phyloP scores from a whole-genome alignment of 306 rosid genomes.

The Heteromeles arbutifolia region DNA sequence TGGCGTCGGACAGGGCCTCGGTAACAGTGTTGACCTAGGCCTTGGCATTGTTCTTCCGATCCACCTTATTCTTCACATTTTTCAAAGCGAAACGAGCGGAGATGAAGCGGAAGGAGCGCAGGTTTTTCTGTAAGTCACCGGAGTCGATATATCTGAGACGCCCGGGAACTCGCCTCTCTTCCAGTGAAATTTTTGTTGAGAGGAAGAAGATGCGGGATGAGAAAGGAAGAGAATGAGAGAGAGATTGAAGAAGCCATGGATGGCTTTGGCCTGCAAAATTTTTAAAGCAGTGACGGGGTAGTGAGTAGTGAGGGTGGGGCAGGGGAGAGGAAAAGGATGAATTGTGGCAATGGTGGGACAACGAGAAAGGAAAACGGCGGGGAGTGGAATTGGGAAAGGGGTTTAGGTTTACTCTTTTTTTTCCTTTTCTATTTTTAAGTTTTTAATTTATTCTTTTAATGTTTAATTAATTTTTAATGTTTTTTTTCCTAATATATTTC shows the following conservation, averaged over 20 bases:
- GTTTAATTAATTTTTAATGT: no score
- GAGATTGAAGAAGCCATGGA: slow-evolving; percentile 34
- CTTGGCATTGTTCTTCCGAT: slow-evolving; percentile 56
- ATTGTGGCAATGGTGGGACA: no score
- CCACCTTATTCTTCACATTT: slow-evolving; percentile 72
- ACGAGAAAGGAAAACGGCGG: no score
- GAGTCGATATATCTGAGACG: slow-evolving; percentile 30
- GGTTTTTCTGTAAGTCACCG: slow-evolving; percentile 27
- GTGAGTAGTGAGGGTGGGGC: background rate
- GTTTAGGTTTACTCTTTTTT: no score
- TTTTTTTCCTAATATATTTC: no score
- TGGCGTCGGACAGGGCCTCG: no score
- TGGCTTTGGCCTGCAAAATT: no score
- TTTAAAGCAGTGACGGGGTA: background rate
- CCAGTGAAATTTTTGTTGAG: slow-evolving; percentile 36
- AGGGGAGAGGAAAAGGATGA: no score
- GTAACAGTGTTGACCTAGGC: no score
- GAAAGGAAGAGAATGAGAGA: slow-evolving; percentile 62
- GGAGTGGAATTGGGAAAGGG: no score
- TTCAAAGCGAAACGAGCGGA: slow-evolving; percentile 39
- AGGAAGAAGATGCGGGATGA: slow-evolving; percentile 33
- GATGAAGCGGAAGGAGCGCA: slow-evolving; percentile 22
- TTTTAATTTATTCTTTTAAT: no score
- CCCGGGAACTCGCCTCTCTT: slow-evolving; percentile 76
- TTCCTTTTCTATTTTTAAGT: no score